phyloP scores from a whole-genome alignment of 2,329 filamentous ascomycete genomes.

The Penicillium palitans region DNA sequence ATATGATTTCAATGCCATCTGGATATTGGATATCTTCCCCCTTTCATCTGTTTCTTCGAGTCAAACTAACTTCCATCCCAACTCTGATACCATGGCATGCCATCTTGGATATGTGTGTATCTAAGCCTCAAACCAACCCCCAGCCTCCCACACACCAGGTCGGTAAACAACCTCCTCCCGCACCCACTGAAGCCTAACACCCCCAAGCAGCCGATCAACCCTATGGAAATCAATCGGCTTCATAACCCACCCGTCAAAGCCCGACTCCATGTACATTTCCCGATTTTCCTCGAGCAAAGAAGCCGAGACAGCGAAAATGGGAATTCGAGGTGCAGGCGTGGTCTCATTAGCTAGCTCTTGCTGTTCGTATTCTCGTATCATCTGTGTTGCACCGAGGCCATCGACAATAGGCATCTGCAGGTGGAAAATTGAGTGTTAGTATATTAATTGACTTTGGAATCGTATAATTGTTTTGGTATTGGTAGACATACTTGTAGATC shows the following conservation, averaged over 20 bases:
- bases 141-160: conserved; percentile 75
- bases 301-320: conserved; percentile 84
- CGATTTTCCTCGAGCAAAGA: conserved; percentile 71
- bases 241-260: conserved; percentile 90
- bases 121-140: conserved; percentile 71
- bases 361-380: conserved; percentile 71
- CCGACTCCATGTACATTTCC: conserved; percentile 68
- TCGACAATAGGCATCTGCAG: conserved; percentile 87
- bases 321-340: conserved; percentile 52
- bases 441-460: neutral
- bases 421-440: conserved; percentile 1
- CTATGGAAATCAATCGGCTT: conserved; percentile 83
- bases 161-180: conserved; percentile 66
- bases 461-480: neutral
- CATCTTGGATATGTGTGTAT: neutral
- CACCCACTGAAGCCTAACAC: conserved; percentile 63
- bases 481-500: conserved; percentile 73
- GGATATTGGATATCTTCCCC: neutral
- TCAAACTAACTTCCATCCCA: conserved; percentile 7
- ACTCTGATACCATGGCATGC: neutral
- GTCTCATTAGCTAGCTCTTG: conserved; percentile 43
- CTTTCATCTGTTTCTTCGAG: neutral
- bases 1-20: neutral
- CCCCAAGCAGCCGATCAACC: conserved; percentile 66
- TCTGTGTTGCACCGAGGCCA: conserved; percentile 76